Conservation (phyloP, 257 asterid species). For the Ajuga chamaepitys region DNA sequence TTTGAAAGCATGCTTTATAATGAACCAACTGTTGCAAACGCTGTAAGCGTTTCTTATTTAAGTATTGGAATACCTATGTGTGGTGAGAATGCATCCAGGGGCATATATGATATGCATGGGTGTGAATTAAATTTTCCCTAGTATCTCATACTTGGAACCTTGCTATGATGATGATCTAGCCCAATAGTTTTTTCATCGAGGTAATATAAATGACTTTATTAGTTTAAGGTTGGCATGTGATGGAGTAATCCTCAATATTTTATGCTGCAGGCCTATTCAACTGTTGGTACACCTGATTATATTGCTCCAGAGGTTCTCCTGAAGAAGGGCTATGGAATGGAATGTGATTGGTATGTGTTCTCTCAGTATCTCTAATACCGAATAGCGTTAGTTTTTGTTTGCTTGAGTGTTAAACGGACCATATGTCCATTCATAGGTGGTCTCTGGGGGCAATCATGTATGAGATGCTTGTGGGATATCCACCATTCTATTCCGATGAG, state of each 20-base stretch:
- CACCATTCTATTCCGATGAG: constrained; percentile 96
- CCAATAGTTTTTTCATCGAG: not conserved
- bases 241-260: constrained; percentile 7
- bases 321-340: constrained; percentile 97
- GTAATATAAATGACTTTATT: constrained; percentile 4
- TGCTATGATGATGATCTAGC: constrained; percentile 1
- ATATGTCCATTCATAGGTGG: constrained; percentile 55
- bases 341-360: constrained; percentile 83
- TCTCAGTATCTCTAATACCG: not conserved
- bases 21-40: not conserved
- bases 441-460: constrained; percentile 98
- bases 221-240: not conserved
- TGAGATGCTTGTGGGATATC: constrained; percentile 97
- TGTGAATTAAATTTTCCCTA: not conserved
- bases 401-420: constrained; percentile 6
- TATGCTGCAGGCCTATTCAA: constrained; percentile 79
- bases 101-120: not conserved
- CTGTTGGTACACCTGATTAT: constrained; percentile 98
- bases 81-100: not conserved
- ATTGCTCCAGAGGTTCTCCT: constrained; percentile 95
- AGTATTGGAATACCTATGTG: not conserved
- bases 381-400: constrained; percentile 3
- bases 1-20: not conserved
- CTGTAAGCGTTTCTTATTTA: not conserved
- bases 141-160: constrained; percentile 1